These are phyloP conservation scores for Malus sieversii DNA, from an alignment of 306 rosid species.

Conservation along the genomic window DNA sequence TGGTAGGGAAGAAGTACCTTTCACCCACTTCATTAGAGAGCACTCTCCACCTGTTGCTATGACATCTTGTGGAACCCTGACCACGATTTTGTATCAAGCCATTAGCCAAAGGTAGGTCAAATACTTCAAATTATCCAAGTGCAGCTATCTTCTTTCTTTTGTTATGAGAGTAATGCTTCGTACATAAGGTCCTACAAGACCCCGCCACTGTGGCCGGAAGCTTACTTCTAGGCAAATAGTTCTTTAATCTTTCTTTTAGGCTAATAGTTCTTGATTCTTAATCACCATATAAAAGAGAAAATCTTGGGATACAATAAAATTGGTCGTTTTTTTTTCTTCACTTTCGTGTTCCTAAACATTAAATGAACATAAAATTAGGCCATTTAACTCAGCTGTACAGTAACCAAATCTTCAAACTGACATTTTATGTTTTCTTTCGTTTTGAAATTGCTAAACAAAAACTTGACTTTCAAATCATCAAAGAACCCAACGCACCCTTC, in stretches of 20 bases:
- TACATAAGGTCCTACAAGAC: background rate
- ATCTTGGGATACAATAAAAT: background rate
- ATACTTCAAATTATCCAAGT: background rate
- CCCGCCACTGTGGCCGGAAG: background rate
- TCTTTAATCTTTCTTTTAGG: too few species aligned
- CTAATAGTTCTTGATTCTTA: background rate
- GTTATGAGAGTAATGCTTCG: background rate
- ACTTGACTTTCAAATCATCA: background rate
- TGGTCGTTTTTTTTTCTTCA: too few species aligned
- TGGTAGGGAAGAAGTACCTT: slow-evolving; percentile 36
- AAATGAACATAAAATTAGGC: background rate
- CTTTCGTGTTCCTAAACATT: background rate
- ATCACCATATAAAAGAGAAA: background rate
- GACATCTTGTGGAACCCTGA: slow-evolving; percentile 95
- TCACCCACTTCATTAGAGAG: slow-evolving; percentile 75
- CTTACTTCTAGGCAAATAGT: background rate
- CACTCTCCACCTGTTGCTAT: slow-evolving; percentile 94
- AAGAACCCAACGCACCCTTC: background rate
- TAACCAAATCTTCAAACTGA: background rate
- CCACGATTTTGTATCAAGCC: background rate
- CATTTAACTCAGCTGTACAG: background rate
- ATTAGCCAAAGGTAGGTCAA: slow-evolving; percentile 6
- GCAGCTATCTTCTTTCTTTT: background rate
- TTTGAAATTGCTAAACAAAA: background rate
- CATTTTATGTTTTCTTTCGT: background rate